Conservation (phyloP, 371 early-diverging fungal species). For the Mucor lusitanicus region DNA sequence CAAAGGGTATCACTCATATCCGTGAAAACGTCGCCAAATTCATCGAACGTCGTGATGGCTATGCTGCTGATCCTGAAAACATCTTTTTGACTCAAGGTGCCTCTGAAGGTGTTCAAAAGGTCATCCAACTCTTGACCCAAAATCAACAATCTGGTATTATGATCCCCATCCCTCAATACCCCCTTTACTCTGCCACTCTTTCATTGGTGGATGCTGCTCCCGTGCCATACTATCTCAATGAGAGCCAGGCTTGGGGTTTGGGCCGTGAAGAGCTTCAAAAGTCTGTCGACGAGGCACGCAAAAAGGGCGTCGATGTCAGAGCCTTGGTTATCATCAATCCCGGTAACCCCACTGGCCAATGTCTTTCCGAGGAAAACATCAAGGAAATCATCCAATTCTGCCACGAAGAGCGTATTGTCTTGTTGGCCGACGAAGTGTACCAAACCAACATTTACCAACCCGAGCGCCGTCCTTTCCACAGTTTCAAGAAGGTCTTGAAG, state of each 20-base stretch:
- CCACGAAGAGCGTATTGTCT: slow-evolving; percentile 74
- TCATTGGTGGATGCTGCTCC: slow-evolving; percentile 78
- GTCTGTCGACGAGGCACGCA: slow-evolving; percentile 68
- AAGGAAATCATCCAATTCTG: slow-evolving; percentile 88
- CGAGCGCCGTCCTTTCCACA: slow-evolving; percentile 83
- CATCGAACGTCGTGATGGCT: slow-evolving; percentile 85
- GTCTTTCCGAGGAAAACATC: slow-evolving; percentile 82
- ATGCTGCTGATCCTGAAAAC: slow-evolving; percentile 74
- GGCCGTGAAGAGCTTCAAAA: slow-evolving; percentile 62
- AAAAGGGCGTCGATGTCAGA: slow-evolving; percentile 82
- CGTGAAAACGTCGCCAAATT: slow-evolving; percentile 89
- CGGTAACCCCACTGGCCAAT: slow-evolving; percentile 97
- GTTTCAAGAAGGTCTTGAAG: slow-evolving; percentile 90
- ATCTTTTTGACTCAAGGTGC: slow-evolving; percentile 94
- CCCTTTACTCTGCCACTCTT: slow-evolving; percentile 96
- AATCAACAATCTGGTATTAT: slow-evolving; percentile 85
- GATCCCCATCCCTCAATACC: slow-evolving; percentile 99
- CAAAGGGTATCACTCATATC: slow-evolving; percentile 85
- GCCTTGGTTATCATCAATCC: slow-evolving; percentile 97
- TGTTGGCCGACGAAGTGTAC: slow-evolving; percentile 98
- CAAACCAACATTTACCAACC: slow-evolving; percentile 93
- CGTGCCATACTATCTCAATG: slow-evolving; percentile 93
- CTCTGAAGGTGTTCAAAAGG: slow-evolving; percentile 87
- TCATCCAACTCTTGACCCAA: slow-evolving; percentile 81
- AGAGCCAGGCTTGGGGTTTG: slow-evolving; percentile 84